A percentile compares a stretch with the other conserved stretches of the same genome.
Evolutionary conservation across 2,329 filamentous ascomycete genomes (phyloP).

Genomic region (Polytolypa hystricis): DNA sequence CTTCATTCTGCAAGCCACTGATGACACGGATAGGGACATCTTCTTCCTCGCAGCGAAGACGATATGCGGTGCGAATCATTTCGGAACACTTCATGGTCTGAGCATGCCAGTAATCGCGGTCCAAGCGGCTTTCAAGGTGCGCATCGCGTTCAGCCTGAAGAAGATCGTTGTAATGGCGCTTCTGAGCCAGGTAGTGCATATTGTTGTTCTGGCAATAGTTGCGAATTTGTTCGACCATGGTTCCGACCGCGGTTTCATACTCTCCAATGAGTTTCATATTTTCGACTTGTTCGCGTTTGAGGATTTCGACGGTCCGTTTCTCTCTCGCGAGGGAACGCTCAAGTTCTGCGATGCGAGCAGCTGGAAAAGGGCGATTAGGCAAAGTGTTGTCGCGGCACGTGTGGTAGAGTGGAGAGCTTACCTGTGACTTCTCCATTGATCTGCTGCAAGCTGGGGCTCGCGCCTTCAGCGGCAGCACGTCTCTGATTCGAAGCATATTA

Average conservation of each 20-base stretch:
- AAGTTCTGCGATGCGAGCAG: constrained; percentile 38
- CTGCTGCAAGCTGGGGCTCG: constrained; percentile 30
- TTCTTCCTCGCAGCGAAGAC: constrained; percentile 39
- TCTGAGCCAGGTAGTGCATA: constrained; percentile 35
- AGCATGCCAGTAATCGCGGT: constrained; percentile 39
- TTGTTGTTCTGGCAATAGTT: constrained; percentile 41
- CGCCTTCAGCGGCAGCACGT: constrained; percentile 31
- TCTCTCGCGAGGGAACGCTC: constrained; percentile 37
- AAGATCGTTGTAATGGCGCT: constrained; percentile 39
- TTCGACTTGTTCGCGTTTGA: constrained; percentile 37
- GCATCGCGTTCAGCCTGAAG: constrained; percentile 40
- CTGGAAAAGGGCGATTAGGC: constrained; percentile 16
- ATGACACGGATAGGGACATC: constrained; percentile 33
- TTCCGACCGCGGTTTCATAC: constrained; percentile 37
- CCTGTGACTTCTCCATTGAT: constrained; percentile 34
- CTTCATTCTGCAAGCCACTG: constrained; percentile 38
- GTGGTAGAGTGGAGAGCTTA: constrained; percentile 15
- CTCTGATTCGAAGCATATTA: constrained; percentile 22
- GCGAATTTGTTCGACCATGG: constrained; percentile 40
- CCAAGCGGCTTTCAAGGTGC: constrained; percentile 37
- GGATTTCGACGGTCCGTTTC: constrained; percentile 30
- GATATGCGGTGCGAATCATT: constrained; percentile 39
- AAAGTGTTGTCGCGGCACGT: neutral
- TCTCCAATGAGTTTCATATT: constrained; percentile 38
- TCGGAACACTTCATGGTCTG: constrained; percentile 37